Conservation (phyloP, 257 asterid species). For the Solanum ossicruentum region DNA sequence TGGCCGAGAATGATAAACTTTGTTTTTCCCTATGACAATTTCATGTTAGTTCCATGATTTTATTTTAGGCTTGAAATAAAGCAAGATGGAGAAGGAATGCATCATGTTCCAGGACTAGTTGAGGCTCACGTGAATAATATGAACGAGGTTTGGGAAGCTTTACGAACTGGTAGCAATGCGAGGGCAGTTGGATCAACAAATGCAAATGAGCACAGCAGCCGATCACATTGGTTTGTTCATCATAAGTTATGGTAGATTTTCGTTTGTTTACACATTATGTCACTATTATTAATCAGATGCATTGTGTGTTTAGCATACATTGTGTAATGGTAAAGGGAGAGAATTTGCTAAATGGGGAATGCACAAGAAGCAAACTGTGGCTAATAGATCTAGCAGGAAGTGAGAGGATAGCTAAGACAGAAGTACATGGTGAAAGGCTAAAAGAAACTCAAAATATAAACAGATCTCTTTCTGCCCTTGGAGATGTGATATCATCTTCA, state of each 20-base stretch:
- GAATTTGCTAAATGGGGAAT: conserved; percentile 66
- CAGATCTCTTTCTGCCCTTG: conserved; percentile 89
- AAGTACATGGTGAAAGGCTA: conserved; percentile 83
- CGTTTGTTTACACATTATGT: background rate
- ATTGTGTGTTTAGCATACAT: conserved; percentile 51
- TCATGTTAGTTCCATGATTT: background rate
- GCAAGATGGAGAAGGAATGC: conserved; percentile 87
- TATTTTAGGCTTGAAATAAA: conserved; percentile 71
- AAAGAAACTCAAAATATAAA: conserved; percentile 93
- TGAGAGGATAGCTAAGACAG: conserved; percentile 86
- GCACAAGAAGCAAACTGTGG: conserved; percentile 93
- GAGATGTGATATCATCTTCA: conserved; percentile 90
- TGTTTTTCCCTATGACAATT: background rate
- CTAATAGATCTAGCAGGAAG: conserved; percentile 92
- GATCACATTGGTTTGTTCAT: conserved; percentile 73
- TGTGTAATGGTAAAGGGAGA: conserved; percentile 96
- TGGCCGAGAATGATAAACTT: background rate
- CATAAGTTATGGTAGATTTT: background rate
- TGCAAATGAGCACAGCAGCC: conserved; percentile 91
- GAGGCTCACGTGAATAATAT: conserved; percentile 74
- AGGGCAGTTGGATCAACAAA: conserved; percentile 88
- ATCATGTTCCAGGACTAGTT: conserved; percentile 84
- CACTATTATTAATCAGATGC: background rate
- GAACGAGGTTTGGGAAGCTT: conserved; percentile 85
- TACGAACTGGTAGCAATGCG: conserved; percentile 66